A percentile compares a stretch with the other conserved stretches of the same genome.
Evolutionary conservation across 345 rosid species (phyloP).

Genomic region (Aurinia saxatilis): DNA sequence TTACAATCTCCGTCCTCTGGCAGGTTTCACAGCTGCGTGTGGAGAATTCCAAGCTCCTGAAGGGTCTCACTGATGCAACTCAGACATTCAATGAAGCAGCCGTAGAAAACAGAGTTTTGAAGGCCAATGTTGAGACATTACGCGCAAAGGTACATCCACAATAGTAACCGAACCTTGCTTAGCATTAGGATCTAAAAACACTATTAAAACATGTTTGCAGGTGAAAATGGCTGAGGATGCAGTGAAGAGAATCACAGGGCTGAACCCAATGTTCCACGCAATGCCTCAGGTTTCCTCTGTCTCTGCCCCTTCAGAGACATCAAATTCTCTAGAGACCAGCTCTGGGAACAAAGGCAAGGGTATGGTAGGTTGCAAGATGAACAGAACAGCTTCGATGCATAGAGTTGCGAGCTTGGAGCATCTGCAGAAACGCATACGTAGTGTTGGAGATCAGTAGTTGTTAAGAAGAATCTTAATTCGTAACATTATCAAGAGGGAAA

Average conservation of each 20-base stretch:
- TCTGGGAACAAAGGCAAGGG: constrained; percentile 21
- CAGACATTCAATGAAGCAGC: constrained; percentile 71
- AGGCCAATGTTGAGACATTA: constrained; percentile 86
- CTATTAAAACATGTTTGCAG: constrained; percentile 30
- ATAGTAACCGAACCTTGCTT: neutral
- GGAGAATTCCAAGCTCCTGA: constrained; percentile 61
- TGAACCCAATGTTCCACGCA: constrained; percentile 54
- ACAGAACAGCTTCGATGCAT: constrained; percentile 58
- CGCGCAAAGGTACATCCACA: constrained; percentile 65
- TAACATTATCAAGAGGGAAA: constrained; percentile 2
- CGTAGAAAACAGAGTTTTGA: constrained; percentile 83
- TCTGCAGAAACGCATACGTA: constrained; percentile 75
- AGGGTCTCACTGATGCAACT: constrained; percentile 62
- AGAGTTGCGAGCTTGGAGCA: constrained; percentile 92
- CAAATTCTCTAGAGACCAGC: constrained; percentile 22
- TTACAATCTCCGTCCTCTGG: constrained; percentile 1
- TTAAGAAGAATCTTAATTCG: neutral
- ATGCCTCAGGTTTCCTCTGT: constrained; percentile 41
- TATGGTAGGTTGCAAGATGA: constrained; percentile 46
- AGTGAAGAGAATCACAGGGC: constrained; percentile 71
- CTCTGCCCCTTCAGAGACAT: constrained; percentile 42
- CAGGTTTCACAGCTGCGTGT: constrained; percentile 81
- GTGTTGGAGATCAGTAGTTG: constrained; percentile 31
- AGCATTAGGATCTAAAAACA: neutral
- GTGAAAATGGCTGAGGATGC: constrained; percentile 96